Conservation (phyloP, 345 rosid genomes). For the Lagerstroemia speciosa region DNA sequence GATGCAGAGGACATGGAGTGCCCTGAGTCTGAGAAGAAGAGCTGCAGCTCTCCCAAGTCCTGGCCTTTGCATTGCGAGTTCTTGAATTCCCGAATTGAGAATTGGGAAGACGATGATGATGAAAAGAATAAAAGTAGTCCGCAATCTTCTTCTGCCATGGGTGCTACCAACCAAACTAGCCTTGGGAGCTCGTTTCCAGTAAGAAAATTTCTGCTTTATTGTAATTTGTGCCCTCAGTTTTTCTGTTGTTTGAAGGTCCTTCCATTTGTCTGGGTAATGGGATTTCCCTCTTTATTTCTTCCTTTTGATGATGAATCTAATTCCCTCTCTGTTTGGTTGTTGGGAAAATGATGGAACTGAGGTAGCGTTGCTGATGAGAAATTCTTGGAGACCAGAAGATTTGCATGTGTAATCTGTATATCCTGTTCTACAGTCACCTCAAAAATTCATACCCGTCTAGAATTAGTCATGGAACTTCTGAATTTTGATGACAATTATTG, state of each 20-base stretch:
- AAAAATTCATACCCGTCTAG: neutral
- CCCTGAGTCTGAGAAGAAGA: conserved; percentile 7
- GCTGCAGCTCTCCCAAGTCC: conserved; percentile 15
- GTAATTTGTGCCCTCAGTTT: neutral
- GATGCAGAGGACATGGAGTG: conserved; percentile 34
- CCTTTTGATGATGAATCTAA: neutral
- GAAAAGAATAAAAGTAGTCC: neutral
- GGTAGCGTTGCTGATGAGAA: neutral
- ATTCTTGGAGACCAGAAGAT: neutral
- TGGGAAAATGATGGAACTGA: neutral
- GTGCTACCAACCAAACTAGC: conserved; percentile 20
- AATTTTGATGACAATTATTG: neutral
- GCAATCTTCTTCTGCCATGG: conserved; percentile 21
- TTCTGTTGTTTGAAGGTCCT: neutral
- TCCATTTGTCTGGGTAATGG: neutral
- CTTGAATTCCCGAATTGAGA: conserved; percentile 38
- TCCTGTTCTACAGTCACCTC: neutral
- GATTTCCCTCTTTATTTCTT: neutral
- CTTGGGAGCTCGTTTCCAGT: conserved; percentile 32
- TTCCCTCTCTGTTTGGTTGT: neutral
- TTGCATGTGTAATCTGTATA: neutral
- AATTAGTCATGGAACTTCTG: neutral
- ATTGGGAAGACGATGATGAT: conserved; percentile 9
- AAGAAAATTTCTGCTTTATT: conserved; percentile 1
- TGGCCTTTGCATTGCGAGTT: conserved; percentile 32